Evolutionary conservation across 108 stramenopile species (phyloP).

Genomic region (Nitzschia sp.): DNA sequence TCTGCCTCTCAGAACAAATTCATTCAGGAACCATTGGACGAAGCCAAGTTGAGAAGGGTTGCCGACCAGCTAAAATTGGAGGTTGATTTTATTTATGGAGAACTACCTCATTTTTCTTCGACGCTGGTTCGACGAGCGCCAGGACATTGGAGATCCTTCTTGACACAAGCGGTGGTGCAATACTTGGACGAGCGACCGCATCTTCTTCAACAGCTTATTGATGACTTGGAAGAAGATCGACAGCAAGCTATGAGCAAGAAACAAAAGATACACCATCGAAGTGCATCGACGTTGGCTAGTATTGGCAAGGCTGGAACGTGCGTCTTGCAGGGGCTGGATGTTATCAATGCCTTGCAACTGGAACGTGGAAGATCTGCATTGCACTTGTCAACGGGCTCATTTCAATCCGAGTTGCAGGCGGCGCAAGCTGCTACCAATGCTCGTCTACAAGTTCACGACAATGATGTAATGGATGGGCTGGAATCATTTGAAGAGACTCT

Average conservation of each 20-base stretch:
- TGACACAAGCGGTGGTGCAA: conserved; percentile 23
- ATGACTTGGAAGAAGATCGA: conserved; percentile 21
- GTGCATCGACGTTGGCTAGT: background rate
- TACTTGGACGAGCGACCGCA: conserved; percentile 36
- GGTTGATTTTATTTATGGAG: conserved; percentile 34
- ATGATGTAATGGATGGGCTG: background rate
- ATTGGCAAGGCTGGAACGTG: conserved; percentile 6
- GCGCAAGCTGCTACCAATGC: conserved; percentile 27
- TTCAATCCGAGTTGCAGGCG: background rate
- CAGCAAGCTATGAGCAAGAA: background rate
- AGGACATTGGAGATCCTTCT: conserved; percentile 35
- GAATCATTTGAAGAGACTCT: conserved; percentile 19
- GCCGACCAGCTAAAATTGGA: conserved; percentile 18
- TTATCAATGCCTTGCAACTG: conserved; percentile 21
- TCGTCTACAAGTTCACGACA: background rate
- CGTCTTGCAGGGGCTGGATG: conserved; percentile 25
- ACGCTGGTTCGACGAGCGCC: conserved; percentile 33
- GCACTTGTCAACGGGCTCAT: conserved; percentile 16
- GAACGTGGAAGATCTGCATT: conserved; percentile 27
- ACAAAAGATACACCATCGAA: background rate
- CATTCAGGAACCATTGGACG: conserved; percentile 30
- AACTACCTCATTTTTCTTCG: conserved; percentile 36
- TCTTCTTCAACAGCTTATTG: conserved; percentile 20
- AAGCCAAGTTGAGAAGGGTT: conserved; percentile 12
- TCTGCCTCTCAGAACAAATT: conserved; percentile 11